Evolutionary conservation across 2,329 filamentous ascomycete genomes (phyloP).

Genomic region (Colletotrichum sp.): DNA sequence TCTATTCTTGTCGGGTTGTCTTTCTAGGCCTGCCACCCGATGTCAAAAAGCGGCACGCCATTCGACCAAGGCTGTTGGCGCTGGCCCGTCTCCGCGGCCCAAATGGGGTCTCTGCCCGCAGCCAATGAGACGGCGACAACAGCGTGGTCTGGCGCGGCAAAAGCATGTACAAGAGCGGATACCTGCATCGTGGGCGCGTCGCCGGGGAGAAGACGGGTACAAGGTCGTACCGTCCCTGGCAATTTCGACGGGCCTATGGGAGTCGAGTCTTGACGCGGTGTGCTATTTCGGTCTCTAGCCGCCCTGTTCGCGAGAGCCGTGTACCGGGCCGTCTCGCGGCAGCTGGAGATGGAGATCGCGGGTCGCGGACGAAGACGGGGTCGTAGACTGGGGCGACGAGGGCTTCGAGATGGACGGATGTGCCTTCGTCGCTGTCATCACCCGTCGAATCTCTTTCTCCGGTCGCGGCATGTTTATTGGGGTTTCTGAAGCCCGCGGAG

Average conservation of each 20-base stretch:
- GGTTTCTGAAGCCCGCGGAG: background rate
- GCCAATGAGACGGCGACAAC: background rate
- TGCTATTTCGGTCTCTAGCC: conserved; percentile 13
- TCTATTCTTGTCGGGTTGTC: conserved; percentile 10
- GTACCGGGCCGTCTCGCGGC: background rate
- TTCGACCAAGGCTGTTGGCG: conserved; percentile 7
- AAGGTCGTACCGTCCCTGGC: background rate
- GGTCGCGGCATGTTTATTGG: background rate
- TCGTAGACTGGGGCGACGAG: background rate
- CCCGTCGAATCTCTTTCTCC: background rate
- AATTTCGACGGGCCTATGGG: background rate
- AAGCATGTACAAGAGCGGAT: conserved; percentile 11
- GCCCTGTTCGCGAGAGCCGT: background rate
- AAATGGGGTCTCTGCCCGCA: background rate
- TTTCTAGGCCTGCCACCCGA: background rate
- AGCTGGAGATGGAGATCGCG: background rate
- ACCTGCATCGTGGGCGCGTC: conserved; percentile 18
- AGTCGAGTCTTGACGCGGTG: background rate
- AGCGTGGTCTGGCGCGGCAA: conserved; percentile 21
- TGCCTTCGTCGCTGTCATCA: background rate
- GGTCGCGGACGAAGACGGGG: background rate
- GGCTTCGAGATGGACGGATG: background rate
- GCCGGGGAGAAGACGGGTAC: conserved; percentile 1
- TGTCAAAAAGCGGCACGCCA: background rate
- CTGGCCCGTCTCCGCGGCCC: conserved; percentile 4